Evolutionary conservation across 164 flowering plant genomes (phyloP).

Genomic region (Sedum album): DNA sequence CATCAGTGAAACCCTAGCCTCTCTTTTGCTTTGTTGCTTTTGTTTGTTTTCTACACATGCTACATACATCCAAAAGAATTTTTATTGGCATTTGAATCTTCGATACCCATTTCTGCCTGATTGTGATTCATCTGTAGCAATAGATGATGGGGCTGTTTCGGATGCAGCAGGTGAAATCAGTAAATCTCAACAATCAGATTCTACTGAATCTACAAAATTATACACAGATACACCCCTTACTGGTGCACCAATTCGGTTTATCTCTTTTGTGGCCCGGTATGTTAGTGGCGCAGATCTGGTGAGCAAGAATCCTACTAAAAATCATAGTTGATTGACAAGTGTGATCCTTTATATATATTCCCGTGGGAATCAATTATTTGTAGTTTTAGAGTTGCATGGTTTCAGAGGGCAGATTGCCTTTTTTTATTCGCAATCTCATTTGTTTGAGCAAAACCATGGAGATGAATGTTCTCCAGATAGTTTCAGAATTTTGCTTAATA

Average conservation of each 20-base stretch:
- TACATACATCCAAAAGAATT: too few species aligned
- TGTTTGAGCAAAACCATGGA: neutral
- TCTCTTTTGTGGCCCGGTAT: constrained; percentile 75
- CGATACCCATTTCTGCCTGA: neutral
- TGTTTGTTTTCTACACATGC: too few species aligned
- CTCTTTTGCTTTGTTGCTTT: too few species aligned
- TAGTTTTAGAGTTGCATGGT: neutral
- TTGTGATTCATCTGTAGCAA: neutral
- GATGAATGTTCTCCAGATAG: neutral
- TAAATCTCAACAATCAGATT: constrained; percentile 11
- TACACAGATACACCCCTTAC: constrained; percentile 68
- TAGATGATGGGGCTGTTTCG: constrained; percentile 4
- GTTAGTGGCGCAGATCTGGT: constrained; percentile 97
- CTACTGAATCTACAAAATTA: constrained; percentile 12
- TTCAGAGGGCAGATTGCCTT: neutral
- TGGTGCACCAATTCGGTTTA: constrained; percentile 88
- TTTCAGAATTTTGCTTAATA: too few species aligned
- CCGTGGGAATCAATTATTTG: neutral
- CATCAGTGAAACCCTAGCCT: too few species aligned
- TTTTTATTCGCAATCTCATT: neutral
- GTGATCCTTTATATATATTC: neutral
- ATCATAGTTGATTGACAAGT: neutral
- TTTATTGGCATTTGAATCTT: neutral
- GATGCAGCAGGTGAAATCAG: constrained; percentile 11
- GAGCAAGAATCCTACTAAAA: constrained; percentile 22